Conservation (phyloP, 495 filamentous ascomycete genomes). For the Cenococcum geophilum region DNA sequence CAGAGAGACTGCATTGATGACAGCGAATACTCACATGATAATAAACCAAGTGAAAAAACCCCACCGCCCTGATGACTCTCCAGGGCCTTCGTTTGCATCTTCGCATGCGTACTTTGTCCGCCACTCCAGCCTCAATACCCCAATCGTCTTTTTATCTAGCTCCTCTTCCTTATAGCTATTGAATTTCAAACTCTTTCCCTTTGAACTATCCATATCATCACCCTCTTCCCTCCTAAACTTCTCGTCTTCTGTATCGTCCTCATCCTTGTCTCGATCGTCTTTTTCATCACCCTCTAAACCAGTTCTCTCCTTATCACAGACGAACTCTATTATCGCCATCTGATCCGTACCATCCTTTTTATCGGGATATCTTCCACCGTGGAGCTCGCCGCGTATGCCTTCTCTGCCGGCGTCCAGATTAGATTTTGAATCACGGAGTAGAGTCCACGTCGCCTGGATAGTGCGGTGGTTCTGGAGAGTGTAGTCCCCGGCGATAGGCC, state of each 20-base stretch:
- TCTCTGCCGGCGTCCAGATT: constrained; percentile 55
- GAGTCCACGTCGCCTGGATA: constrained; percentile 57
- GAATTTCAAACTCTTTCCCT: constrained; percentile 58
- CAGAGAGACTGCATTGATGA: not conserved
- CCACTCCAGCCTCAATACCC: constrained; percentile 71
- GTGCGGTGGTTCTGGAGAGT: constrained; percentile 45
- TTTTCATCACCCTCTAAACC: constrained; percentile 57
- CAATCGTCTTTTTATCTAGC: constrained; percentile 34
- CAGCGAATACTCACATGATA: constrained; percentile 65
- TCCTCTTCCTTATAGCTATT: constrained; percentile 56
- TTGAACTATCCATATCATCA: constrained; percentile 35
- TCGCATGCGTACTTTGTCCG: constrained; percentile 80
- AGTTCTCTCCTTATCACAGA: constrained; percentile 63
- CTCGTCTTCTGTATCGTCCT: constrained; percentile 31
- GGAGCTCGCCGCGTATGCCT: constrained; percentile 64
- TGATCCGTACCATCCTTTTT: constrained; percentile 49
- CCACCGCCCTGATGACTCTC: constrained; percentile 51
- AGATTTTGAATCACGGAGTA: constrained; percentile 53
- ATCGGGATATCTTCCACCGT: constrained; percentile 56
- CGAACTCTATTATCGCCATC: constrained; percentile 72
- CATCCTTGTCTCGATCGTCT: constrained; percentile 19
- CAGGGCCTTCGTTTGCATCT: constrained; percentile 43
- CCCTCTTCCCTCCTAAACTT: constrained; percentile 33
- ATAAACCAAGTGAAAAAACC: constrained; percentile 98
- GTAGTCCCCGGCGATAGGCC: constrained; percentile 71